Evolutionary conservation across 371 early-diverging fungal genomes (phyloP).

Genomic region (Mucor piriformis): DNA sequence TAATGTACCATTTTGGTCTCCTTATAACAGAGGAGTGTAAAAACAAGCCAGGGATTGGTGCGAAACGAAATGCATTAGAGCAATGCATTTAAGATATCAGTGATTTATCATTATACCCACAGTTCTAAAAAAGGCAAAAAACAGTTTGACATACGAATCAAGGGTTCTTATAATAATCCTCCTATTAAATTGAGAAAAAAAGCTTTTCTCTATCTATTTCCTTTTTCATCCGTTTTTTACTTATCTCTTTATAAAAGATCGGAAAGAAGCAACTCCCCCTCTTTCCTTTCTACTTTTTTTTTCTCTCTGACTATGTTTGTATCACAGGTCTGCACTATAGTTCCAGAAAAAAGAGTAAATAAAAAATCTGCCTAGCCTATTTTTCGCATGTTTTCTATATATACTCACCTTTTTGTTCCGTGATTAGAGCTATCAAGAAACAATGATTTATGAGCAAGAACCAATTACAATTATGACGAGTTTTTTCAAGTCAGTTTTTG

Average conservation of each 20-base stretch:
- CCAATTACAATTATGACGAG: background rate
- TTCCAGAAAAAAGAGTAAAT: conserved; percentile 4
- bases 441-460: background rate
- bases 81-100: background rate
- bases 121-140: conserved; percentile 5
- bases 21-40: background rate
- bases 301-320: background rate
- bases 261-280: background rate
- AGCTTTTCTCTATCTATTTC: background rate
- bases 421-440: background rate
- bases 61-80: background rate
- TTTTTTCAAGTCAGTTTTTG: background rate
- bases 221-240: background rate
- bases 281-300: background rate
- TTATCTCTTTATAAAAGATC: background rate
- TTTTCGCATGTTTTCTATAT: background rate
- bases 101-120: background rate
- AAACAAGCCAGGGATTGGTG: background rate
- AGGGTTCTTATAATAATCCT: background rate
- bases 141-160: conserved; percentile 5
- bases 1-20: background rate
- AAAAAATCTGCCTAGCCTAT: background rate
- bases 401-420: background rate
- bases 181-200: background rate
- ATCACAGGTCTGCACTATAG: background rate